Percentiles rank a stretch among this genome's conserved stretches.
These are phyloP conservation scores for Gremmenia infestans DNA, from an alignment of 2,329 filamentous ascomycete genomes.

Conservation along the genomic window DNA sequence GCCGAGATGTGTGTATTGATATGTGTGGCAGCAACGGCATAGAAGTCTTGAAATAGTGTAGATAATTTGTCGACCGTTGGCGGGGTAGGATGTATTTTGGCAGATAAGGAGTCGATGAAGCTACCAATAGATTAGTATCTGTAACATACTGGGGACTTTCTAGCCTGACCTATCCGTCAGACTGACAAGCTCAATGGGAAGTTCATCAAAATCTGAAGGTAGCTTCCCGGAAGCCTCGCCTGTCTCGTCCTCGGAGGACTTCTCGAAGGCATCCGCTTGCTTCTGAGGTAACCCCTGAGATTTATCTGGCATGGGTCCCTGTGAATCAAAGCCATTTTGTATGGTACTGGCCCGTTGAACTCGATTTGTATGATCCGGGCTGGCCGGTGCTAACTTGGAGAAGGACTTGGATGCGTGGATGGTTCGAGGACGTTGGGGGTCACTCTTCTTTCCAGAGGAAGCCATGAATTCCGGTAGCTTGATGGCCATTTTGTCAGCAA, in stretches of 20 bases:
- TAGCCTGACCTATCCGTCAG: slow-evolving; percentile 70
- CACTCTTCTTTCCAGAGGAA: slow-evolving; percentile 21
- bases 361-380: slow-evolving; percentile 19
- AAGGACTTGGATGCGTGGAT: slow-evolving; percentile 37
- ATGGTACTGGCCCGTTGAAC: slow-evolving; percentile 28
- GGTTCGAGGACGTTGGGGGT: slow-evolving; percentile 27
- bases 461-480: slow-evolving; percentile 31
- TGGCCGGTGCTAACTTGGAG: slow-evolving; percentile 30
- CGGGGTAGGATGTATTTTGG: slow-evolving; percentile 80
- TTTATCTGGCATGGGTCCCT: slow-evolving; percentile 15
- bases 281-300: slow-evolving; percentile 17
- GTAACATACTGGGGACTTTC: slow-evolving; percentile 5
- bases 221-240: slow-evolving; percentile 20
- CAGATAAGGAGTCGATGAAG: slow-evolving; percentile 85
- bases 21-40: slow-evolving; percentile 71
- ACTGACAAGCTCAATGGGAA: slow-evolving; percentile 90
- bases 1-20: slow-evolving; percentile 83
- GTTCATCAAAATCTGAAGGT: slow-evolving; percentile 65
- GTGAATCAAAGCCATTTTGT: slow-evolving; percentile 25
- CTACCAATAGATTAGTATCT: slow-evolving; percentile 40
- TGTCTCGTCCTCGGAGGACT: slow-evolving; percentile 31
- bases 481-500: slow-evolving; percentile 29
- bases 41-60: slow-evolving; percentile 92
- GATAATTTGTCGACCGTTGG: slow-evolving; percentile 79
- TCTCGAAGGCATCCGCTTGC: slow-evolving; percentile 35